phyloP scores from a whole-genome alignment of 116 monocot species.

The Iris pallida region DNA sequence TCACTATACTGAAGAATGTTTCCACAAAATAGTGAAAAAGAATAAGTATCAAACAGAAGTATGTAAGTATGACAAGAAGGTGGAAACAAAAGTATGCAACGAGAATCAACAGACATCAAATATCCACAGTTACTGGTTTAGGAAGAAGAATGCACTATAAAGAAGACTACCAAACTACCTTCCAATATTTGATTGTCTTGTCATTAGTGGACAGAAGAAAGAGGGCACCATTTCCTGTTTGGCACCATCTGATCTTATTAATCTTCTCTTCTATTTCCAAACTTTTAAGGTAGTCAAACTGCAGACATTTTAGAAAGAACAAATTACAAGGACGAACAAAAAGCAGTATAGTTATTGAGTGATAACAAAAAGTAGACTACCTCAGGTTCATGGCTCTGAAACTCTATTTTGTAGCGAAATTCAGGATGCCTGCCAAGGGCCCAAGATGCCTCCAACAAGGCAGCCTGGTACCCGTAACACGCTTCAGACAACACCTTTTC shows the following conservation, averaged over 20 bases:
- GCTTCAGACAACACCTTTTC: conserved; percentile 82
- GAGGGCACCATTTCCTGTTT: conserved; percentile 50
- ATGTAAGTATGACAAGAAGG: too few species aligned
- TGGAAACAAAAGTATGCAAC: too few species aligned
- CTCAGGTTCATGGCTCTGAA: conserved; percentile 96
- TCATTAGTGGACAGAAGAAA: conserved; percentile 91
- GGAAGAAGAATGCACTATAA: neutral
- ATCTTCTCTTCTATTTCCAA: conserved; percentile 87
- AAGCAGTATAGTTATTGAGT: neutral
- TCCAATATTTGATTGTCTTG: conserved; percentile 72
- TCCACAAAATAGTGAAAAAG: too few species aligned
- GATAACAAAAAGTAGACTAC: conserved; percentile 14
- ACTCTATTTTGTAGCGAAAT: conserved; percentile 86
- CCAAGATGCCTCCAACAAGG: conserved; percentile 87
- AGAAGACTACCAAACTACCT: conserved; percentile 21
- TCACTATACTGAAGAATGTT: too few species aligned
- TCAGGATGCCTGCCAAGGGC: conserved; percentile 60
- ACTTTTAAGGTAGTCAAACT: conserved; percentile 86
- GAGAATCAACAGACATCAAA: too few species aligned
- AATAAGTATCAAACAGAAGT: too few species aligned
- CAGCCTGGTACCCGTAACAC: conserved; percentile 85
- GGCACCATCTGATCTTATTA: conserved; percentile 74
- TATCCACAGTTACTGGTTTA: neutral
- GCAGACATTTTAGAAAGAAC: conserved; percentile 6
- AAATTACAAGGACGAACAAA: conserved; percentile 2